phyloP scores from a whole-genome alignment of 352 stramenopile species.

The Pythium rhizo-oryzae region DNA sequence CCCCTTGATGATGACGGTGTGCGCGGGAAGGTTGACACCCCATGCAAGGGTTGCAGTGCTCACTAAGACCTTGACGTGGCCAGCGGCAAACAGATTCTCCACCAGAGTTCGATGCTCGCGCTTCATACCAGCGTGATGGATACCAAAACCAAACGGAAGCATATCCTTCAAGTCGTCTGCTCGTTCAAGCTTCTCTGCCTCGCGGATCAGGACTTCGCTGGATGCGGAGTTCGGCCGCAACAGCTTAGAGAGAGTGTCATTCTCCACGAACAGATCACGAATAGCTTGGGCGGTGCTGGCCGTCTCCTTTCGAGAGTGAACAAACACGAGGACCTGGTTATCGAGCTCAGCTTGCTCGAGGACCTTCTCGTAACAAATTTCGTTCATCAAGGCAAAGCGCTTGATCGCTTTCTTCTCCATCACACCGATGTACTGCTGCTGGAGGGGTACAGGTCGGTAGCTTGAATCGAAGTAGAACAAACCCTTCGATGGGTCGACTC shows the following conservation, averaged over 20 bases:
- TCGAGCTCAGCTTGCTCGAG: constrained; percentile 92
- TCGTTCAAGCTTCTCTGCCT: constrained; percentile 92
- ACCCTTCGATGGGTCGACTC: constrained; percentile 97
- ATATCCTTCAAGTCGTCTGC: constrained; percentile 99
- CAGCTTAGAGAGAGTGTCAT: constrained; percentile 94
- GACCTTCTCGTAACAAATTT: constrained; percentile 99
- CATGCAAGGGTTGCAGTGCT: constrained; percentile 99
- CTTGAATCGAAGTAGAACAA: constrained; percentile 99
- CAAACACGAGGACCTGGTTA: constrained; percentile 99
- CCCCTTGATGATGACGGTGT: constrained; percentile 99
- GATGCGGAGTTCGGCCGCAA: constrained; percentile 85
- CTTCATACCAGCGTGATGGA: constrained; percentile 99
- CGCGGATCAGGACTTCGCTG: constrained; percentile 93
- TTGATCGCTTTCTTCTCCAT: constrained; percentile 99
- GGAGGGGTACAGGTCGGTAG: constrained; percentile 98
- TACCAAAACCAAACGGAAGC: constrained; percentile 98
- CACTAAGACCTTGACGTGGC: constrained; percentile 97
- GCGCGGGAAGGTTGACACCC: constrained; percentile 99
- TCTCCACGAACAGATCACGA: constrained; percentile 94
- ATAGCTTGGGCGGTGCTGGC: constrained; percentile 97
- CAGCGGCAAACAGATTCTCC: constrained; percentile 98
- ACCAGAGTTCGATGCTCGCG: constrained; percentile 97
- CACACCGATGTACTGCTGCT: constrained; percentile 99
- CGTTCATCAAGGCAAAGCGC: constrained; percentile 99
- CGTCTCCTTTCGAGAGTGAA: constrained; percentile 98